Evolutionary conservation across 768 basidiomycete genomes (phyloP), one percentile per base, ranked within the genome.

Genomic region (Lentinula edodes): DNA sequence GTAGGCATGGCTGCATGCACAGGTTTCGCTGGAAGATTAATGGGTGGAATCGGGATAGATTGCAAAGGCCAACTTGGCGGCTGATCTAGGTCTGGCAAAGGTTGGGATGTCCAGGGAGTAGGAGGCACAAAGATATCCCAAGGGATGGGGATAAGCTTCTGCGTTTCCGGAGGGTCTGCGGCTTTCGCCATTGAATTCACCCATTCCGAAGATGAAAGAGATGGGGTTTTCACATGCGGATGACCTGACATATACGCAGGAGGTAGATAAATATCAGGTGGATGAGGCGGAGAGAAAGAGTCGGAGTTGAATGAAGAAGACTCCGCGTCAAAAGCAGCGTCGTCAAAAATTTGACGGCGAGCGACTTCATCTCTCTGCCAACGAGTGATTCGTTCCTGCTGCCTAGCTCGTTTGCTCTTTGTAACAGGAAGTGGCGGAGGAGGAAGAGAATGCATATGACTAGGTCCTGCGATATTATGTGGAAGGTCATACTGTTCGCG

Each of bases 131-230:
- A 32, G n/a, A 36, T 16, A 16, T 34, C 36, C 60, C 8, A 32
- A 16, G 56, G 61, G 15, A 59, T 58, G 32, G 58, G 45, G 7
- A 28, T 61, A 28, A 50, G 54, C 28, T 42, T 52, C 20, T 60
- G 59, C 9, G 52, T 16, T 45, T 36, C 45, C 6, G 59, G 34
- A 6, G 59, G 42, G 38, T 63, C 59, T 20, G 62, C 53, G 18
- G 75, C 74, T 66, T 71, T 68, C 16, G 75, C 72, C 78, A 79
- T 79, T 1, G 77, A 76, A 16, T 77, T 74, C 1, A 78, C 77
- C 78, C 78, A 80, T 6, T 73, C 28, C 18, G 65, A 66, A 4
- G 65, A 61, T 18, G 53, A 59, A 23, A 51, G 42, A 3, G 64
- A 18, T 39, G 36, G 58, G 57, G 18, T 61, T 52, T 16, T 3